Evolutionary conservation across 371 early-diverging fungal genomes (phyloP), one percentile per base, ranked within the genome.

Genomic region (Circinella umbellata): DNA sequence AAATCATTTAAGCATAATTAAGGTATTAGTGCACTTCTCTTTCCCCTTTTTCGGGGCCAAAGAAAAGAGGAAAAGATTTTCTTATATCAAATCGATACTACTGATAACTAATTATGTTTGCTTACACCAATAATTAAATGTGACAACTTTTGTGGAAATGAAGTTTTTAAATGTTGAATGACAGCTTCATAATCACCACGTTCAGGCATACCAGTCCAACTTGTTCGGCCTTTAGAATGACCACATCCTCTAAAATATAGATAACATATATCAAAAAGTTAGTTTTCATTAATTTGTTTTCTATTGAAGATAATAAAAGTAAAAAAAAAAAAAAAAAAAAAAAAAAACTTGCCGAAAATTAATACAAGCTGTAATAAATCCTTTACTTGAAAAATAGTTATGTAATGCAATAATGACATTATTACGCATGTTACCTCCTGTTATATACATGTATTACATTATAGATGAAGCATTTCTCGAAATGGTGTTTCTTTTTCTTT

Each of bases 201-300:
- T 65, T 88, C 89, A 5, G 85, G 79, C 66, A 85, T 83, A 14
- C 82, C 89, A 9, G 85, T 83, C 87, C 87, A 88, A 34, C 87
- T 87, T 0, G 89, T 87, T 62, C 71, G 73, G 18, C 87, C 87
- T 68, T 79, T 76, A 4, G 89, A 88, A 14, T 71, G 69, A 14
- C 89, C 89, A 66, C 82, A 81, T 0, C 87, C 89, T 18, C 89
- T 81, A 61, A 47, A 65, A 39, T 27, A 57, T 36, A 20, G 69
- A 27, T 27, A 27, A 27, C 2, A 27, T 27, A 27, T 27, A 11
- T 18, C 46, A 66, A 37, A n/a, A 11, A 39, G 27, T 48, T 20
- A 46, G 35, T n/a, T n/a, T n/a, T 27, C 27, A 27, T 27, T 27
- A 27, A 27, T 27, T 27, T 27, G 27, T 27, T 27, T 27, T 27